Conservation (phyloP, 2,329 filamentous ascomycete genomes). For the Byssoonygena ceratinophila region DNA sequence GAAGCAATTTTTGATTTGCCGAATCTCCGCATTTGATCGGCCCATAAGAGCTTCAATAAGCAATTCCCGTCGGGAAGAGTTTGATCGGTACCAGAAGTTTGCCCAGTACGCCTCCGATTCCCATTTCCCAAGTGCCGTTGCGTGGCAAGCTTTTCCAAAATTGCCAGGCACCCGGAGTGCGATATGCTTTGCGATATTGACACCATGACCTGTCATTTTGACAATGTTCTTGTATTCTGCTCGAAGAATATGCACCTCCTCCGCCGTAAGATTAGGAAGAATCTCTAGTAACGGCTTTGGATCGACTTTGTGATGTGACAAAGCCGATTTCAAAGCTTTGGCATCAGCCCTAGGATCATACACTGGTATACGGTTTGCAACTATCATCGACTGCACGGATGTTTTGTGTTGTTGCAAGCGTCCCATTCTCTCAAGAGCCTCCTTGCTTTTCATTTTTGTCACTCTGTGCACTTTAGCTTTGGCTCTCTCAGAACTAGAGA, state of each 20-base stretch:
- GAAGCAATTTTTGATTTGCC: slow-evolving; percentile 76
- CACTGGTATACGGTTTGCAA: slow-evolving; percentile 56
- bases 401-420: slow-evolving; percentile 38
- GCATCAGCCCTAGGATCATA: slow-evolving; percentile 78
- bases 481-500: slow-evolving; percentile 17
- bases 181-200: slow-evolving; percentile 44
- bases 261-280: slow-evolving; percentile 70
- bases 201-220: slow-evolving; percentile 47
- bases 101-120: slow-evolving; percentile 96
- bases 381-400: slow-evolving; percentile 29
- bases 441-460: slow-evolving; percentile 22
- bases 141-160: slow-evolving; percentile 84
- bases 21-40: slow-evolving; percentile 75
- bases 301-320: slow-evolving; percentile 59
- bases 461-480: slow-evolving; percentile 21
- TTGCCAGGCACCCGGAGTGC: slow-evolving; percentile 40
- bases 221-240: slow-evolving; percentile 81
- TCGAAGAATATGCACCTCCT: slow-evolving; percentile 79
- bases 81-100: slow-evolving; percentile 92
- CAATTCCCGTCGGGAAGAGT: slow-evolving; percentile 72
- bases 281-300: slow-evolving; percentile 67
- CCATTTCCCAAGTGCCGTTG: slow-evolving; percentile 78
- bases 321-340: slow-evolving; percentile 60
- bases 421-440: slow-evolving; percentile 28
- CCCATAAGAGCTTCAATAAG: slow-evolving; percentile 92